These are phyloP conservation scores for Penicillium riverlandense DNA, from an alignment of 495 filamentous ascomycete species.

Conservation along the genomic window DNA sequence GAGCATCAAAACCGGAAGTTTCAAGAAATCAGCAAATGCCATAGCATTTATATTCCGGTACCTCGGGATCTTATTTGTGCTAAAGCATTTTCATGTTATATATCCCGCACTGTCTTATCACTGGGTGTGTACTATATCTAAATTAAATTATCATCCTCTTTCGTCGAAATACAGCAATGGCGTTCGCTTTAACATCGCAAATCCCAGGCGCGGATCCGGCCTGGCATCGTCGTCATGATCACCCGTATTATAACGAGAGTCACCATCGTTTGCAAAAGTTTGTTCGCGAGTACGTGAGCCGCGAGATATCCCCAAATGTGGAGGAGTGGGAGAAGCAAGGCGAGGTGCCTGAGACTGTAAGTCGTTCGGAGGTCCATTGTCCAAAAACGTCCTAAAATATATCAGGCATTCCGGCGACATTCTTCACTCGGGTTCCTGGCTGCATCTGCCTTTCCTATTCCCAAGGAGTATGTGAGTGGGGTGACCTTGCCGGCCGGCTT, in stretches of 20 bases:
- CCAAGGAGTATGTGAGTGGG: slow-evolving; percentile 4
- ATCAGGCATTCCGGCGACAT: slow-evolving; percentile 9
- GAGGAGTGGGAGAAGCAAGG: slow-evolving; percentile 48
- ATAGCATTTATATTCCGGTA: no score
- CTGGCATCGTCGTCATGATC: slow-evolving; percentile 5
- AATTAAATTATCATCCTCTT: background rate
- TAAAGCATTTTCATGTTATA: no score
- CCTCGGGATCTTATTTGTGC: no score
- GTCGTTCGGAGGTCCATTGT: background rate
- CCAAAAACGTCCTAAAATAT: background rate
- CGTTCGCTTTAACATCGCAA: slow-evolving; percentile 5
- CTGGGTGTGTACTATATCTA: background rate
- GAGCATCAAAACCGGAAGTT: no score
- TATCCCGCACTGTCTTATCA: background rate
- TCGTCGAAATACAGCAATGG: background rate
- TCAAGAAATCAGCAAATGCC: no score
- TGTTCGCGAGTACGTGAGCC: slow-evolving; percentile 58
- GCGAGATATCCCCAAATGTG: slow-evolving; percentile 55
- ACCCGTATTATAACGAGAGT: slow-evolving; percentile 61
- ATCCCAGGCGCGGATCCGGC: slow-evolving; percentile 9
- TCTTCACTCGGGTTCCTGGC: slow-evolving; percentile 8
- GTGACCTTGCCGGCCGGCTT: slow-evolving; percentile 8
- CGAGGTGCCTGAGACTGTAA: slow-evolving; percentile 3
- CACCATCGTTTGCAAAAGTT: slow-evolving; percentile 56
- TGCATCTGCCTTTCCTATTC: slow-evolving; percentile 8